Evolutionary conservation across 495 filamentous ascomycete species (phyloP).

Genomic region (Evansstolkia leycettana): DNA sequence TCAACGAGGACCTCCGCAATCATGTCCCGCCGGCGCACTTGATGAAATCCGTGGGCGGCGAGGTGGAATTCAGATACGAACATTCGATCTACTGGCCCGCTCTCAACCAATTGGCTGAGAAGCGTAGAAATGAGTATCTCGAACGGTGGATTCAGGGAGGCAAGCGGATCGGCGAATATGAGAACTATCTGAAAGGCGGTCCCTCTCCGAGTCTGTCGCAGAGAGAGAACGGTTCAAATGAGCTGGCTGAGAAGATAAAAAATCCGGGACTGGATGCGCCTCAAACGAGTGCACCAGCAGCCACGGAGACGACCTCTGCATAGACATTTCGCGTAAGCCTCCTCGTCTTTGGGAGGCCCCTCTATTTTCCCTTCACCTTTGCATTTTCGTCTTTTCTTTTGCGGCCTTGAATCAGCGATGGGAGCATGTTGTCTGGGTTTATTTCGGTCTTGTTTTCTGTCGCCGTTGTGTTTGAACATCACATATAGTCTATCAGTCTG

Average conservation of each 20-base stretch:
- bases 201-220: conserved; percentile 27
- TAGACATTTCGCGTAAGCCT: no score
- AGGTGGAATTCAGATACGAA: conserved; percentile 72
- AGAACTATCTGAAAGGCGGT: conserved; percentile 65
- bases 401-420: no score
- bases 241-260: conserved; percentile 2
- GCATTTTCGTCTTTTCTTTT: no score
- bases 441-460: no score
- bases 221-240: conserved; percentile 1
- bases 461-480: no score
- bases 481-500: no score
- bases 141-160: conserved; percentile 70
- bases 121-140: conserved; percentile 42
- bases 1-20: conserved; percentile 74
- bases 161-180: conserved; percentile 68
- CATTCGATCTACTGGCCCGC: conserved; percentile 85
- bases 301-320: no score
- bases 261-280: background rate
- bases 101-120: conserved; percentile 50
- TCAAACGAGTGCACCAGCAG: background rate
- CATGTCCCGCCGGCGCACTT: conserved; percentile 71
- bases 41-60: conserved; percentile 45
- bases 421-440: no score
- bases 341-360: no score
- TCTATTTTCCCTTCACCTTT: no score